Conservation (phyloP, 1,284 basidiomycete species). For the Ustilago crameri region DNA sequence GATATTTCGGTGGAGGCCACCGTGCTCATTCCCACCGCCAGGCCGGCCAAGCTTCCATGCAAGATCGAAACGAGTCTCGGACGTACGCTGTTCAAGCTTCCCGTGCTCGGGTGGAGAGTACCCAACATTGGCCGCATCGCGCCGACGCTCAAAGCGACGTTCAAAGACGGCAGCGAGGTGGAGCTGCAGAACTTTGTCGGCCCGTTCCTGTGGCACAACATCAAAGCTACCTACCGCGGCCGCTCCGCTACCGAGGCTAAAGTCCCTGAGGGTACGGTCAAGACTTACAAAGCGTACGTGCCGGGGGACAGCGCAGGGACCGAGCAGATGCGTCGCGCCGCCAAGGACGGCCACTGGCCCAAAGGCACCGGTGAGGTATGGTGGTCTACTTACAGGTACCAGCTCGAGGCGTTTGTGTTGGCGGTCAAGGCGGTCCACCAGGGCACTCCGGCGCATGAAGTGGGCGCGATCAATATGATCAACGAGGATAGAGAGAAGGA, state of each 20-base stretch:
- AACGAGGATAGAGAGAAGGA: constrained; percentile 32
- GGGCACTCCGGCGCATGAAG: constrained; percentile 18
- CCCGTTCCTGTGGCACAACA: constrained; percentile 48
- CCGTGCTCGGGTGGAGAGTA: constrained; percentile 13
- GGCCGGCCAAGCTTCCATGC: constrained; percentile 50
- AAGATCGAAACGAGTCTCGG: constrained; percentile 34
- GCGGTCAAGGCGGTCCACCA: constrained; percentile 29
- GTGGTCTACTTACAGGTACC: constrained; percentile 57
- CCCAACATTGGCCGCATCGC: constrained; percentile 9
- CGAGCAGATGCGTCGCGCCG: constrained; percentile 49
- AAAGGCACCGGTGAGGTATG: constrained; percentile 40
- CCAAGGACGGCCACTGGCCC: constrained; percentile 55
- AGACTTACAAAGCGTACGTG: constrained; percentile 38
- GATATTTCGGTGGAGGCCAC: constrained; percentile 35
- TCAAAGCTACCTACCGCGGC: constrained; percentile 43
- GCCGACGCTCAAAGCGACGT: constrained; percentile 29
- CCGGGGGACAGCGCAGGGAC: constrained; percentile 30
- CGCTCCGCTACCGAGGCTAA: constrained; percentile 15
- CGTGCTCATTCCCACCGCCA: constrained; percentile 45
- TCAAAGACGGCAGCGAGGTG: constrained; percentile 43
- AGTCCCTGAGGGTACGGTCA: constrained; percentile 25
- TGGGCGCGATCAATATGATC: constrained; percentile 36
- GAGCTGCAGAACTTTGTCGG: constrained; percentile 48
- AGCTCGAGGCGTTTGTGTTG: constrained; percentile 51
- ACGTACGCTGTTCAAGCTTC: constrained; percentile 16